These are phyloP conservation scores for Dichotomopilus funicola DNA, from an alignment of 2,329 filamentous ascomycete species.

Conservation along the genomic window DNA sequence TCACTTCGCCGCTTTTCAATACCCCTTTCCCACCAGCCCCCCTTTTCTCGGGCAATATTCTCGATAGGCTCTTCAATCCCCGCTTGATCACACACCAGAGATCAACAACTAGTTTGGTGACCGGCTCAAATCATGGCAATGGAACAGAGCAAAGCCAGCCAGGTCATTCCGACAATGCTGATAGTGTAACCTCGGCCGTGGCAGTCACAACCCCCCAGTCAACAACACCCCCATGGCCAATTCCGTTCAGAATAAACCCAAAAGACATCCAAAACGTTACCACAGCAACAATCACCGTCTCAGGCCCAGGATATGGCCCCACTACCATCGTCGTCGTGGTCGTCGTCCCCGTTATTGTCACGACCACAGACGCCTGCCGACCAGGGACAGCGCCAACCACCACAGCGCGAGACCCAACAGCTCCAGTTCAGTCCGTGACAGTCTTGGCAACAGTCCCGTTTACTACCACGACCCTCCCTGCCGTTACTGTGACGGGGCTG, in stretches of 20 bases:
- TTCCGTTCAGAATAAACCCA: too few species aligned
- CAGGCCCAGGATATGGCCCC: too few species aligned
- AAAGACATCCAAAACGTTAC: too few species aligned
- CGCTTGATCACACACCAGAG: not conserved
- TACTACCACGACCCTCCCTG: conserved; percentile 1
- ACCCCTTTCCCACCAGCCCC: conserved; percentile 1
- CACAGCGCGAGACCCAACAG: not conserved
- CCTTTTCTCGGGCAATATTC: not conserved
- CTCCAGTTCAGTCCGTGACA: not conserved
- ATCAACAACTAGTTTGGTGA: not conserved
- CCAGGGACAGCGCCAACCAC: not conserved
- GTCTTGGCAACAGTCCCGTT: not conserved
- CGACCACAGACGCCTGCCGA: not conserved
- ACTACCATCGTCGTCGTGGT: too few species aligned
- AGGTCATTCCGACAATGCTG: too few species aligned
- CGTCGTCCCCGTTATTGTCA: too few species aligned
- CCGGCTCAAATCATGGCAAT: not conserved
- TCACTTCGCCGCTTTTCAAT: conserved; percentile 3
- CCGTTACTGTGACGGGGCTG: conserved; percentile 3
- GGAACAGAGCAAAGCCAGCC: too few species aligned
- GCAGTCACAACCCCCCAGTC: too few species aligned
- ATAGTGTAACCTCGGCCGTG: too few species aligned
- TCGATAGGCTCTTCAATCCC: not conserved
- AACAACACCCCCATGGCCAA: too few species aligned
- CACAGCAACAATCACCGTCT: too few species aligned